phyloP scores from a whole-genome alignment of 1,284 basidiomycete genomes.

The Trichosporon sp. region DNA sequence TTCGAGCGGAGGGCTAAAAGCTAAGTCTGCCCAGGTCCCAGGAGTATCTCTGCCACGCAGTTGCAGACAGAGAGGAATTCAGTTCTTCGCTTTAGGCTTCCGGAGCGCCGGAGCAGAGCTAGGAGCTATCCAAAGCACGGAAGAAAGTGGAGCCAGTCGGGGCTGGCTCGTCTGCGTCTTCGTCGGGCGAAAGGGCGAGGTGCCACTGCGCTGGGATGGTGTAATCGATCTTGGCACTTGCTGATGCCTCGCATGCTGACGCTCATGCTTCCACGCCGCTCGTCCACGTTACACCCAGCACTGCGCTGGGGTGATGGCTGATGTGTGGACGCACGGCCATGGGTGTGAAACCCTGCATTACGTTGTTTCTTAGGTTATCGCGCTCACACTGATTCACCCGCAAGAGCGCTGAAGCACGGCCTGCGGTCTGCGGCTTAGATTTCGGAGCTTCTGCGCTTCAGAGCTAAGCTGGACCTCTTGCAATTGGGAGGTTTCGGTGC shows the following conservation, averaged over 20 bases:
- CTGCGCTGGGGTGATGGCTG: not conserved
- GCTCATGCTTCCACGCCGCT: not conserved
- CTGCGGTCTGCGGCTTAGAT: too few relatives aligned
- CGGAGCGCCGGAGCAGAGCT: not conserved
- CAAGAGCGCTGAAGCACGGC: too few relatives aligned
- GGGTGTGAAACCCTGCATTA: slow-evolving; percentile 2
- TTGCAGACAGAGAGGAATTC: not conserved
- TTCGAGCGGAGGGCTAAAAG: too few relatives aligned
- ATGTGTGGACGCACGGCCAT: not conserved
- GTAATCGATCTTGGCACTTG: not conserved
- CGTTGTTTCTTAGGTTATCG: slow-evolving; percentile 10
- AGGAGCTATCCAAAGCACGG: not conserved
- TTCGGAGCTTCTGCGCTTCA: too few relatives aligned
- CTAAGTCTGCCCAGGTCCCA: too few relatives aligned
- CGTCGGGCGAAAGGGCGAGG: too few relatives aligned
- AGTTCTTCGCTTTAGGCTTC: not conserved
- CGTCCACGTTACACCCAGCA: not conserved
- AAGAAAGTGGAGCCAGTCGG: not conserved
- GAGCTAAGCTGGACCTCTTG: too few relatives aligned
- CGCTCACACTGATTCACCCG: slow-evolving; percentile 4
- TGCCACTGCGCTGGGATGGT: not conserved
- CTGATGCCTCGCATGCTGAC: too few relatives aligned
- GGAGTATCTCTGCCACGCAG: too few relatives aligned
- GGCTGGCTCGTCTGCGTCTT: too few relatives aligned
- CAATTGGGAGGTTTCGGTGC: too few relatives aligned